Conservation (phyloP, 148 eudicot genomes). For the Diospyros lotus region DNA sequence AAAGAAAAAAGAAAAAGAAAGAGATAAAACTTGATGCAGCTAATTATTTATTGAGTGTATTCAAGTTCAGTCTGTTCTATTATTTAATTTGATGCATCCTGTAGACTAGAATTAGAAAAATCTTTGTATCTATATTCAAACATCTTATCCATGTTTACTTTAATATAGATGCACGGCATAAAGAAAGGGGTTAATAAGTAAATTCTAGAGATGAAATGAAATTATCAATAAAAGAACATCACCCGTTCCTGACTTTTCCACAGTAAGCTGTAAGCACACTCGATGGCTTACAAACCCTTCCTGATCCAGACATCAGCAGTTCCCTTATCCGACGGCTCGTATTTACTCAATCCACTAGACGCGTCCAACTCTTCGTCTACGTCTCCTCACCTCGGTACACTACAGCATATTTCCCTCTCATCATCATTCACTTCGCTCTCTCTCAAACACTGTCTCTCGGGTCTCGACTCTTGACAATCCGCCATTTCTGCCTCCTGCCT, state of each 20-base stretch:
- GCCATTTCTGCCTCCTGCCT: not conserved
- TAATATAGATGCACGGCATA: too few relatives aligned
- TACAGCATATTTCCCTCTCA: not conserved
- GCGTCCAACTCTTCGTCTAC: not conserved
- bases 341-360: not conserved
- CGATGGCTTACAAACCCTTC: not conserved
- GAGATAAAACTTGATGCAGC: too few relatives aligned
- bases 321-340: not conserved
- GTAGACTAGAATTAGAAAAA: too few relatives aligned
- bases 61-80: too few relatives aligned
- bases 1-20: too few relatives aligned
- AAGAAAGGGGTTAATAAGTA: too few relatives aligned
- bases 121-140: too few relatives aligned
- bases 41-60: too few relatives aligned
- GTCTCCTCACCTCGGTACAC: constrained; percentile 5
- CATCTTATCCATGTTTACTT: too few relatives aligned
- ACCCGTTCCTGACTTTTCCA: not conserved
- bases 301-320: not conserved
- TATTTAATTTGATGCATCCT: too few relatives aligned
- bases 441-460: not conserved
- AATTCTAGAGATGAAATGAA: too few relatives aligned
- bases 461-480: not conserved
- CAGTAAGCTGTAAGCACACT: not conserved
- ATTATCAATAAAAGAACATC: too few relatives aligned
- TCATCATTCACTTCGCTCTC: not conserved